These are phyloP conservation scores for Erythrophleum ivorense DNA, from an alignment of 331 rosid genomes.

Conservation along the genomic window DNA sequence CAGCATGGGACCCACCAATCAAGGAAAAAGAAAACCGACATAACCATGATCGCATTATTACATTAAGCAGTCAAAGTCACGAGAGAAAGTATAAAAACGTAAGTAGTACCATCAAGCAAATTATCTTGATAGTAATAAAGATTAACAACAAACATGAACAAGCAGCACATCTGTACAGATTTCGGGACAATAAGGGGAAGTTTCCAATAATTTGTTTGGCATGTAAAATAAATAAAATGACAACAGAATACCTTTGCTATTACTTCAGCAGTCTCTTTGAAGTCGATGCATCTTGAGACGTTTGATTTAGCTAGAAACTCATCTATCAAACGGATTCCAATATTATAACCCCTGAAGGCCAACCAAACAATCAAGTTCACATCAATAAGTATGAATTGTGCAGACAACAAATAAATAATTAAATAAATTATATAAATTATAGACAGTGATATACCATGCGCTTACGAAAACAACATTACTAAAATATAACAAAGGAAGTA, in stretches of 20 bases:
- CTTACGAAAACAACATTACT: not conserved
- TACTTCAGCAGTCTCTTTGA: constrained; percentile 73
- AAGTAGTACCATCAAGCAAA: not conserved
- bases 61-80: not conserved
- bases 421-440: not conserved
- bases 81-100: not conserved
- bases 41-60: not conserved
- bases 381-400: not conserved
- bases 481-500: not conserved
- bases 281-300: constrained; percentile 69
- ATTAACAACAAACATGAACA: not conserved
- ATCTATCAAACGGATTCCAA: constrained; percentile 66
- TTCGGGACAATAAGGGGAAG: not conserved
- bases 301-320: constrained; percentile 77
- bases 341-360: constrained; percentile 69
- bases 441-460: not conserved
- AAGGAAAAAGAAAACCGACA: not conserved
- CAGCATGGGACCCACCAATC: not conserved
- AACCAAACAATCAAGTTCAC: not conserved
- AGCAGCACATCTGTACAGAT: not conserved
- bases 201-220: not conserved
- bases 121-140: not conserved
- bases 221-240: not conserved
- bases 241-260: constrained; percentile 65
- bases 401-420: not conserved